Percentiles rank a stretch among this genome's conserved stretches.
phyloP scores from a whole-genome alignment of 306 rosid genomes.

The Arachis hypogaea region DNA sequence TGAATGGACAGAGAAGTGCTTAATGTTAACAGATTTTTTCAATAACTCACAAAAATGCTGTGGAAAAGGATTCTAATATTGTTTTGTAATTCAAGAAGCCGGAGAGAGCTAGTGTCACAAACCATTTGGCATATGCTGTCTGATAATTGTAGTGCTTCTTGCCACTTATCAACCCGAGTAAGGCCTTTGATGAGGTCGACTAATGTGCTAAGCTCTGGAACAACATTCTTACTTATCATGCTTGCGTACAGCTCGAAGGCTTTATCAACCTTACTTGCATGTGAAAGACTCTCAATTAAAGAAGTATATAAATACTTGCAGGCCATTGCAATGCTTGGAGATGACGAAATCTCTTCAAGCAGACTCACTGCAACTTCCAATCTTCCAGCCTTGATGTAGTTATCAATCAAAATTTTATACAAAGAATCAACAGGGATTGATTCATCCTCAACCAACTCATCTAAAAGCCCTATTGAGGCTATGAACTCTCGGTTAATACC shows the following conservation, averaged over 20 bases:
- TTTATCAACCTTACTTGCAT: conserved; percentile 61
- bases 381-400: conserved; percentile 75
- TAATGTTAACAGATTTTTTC: conserved; percentile 15
- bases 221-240: conserved; percentile 60
- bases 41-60: conserved; percentile 1
- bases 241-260: conserved; percentile 68
- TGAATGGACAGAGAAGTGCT: conserved; percentile 3
- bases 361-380: conserved; percentile 66
- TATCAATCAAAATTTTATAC: conserved; percentile 71
- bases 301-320: conserved; percentile 57
- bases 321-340: conserved; percentile 48
- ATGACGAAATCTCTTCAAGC: conserved; percentile 73
- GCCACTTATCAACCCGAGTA: conserved; percentile 62
- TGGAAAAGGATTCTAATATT: conserved; percentile 9
- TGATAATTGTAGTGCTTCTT: conserved; percentile 74
- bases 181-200: conserved; percentile 79
- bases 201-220: conserved; percentile 72
- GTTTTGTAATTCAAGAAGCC: conserved; percentile 19
- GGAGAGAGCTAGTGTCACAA: conserved; percentile 50
- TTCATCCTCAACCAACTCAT: conserved; percentile 63
- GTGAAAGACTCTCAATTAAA: conserved; percentile 69
- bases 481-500: conserved; percentile 75
- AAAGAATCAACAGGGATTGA: conserved; percentile 59
- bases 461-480: conserved; percentile 65
- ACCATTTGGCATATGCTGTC: conserved; percentile 86